Percentiles rank a stretch among this genome's conserved stretches.
Evolutionary conservation across 176 grass and related monocot genomes (phyloP).

Genomic region (Rhynchospora tenuis): DNA sequence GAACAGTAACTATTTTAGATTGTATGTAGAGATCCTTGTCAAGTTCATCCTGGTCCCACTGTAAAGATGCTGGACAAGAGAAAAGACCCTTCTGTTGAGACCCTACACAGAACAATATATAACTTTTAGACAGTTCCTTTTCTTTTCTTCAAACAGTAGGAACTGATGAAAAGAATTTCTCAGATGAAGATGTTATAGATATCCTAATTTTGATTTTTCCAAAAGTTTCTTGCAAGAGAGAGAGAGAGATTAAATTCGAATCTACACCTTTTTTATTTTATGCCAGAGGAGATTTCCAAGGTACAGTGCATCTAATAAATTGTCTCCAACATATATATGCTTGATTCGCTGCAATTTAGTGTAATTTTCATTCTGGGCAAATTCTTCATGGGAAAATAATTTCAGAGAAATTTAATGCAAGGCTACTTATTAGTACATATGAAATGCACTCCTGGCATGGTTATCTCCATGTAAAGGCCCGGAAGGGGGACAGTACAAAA

Average conservation of each 20-base stretch:
- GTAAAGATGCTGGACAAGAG: constrained; percentile 63
- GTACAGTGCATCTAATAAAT: neutral
- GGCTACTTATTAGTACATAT: neutral
- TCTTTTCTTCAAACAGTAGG: neutral
- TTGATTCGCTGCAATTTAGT: neutral
- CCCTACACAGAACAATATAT: constrained; percentile 43
- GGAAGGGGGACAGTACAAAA: neutral
- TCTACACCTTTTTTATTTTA: neutral
- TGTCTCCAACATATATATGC: neutral
- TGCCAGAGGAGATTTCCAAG: neutral
- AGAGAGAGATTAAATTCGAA: neutral
- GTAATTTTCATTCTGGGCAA: neutral
- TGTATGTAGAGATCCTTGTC: constrained; percentile 92
- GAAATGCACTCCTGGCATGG: neutral
- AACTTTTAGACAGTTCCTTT: neutral
- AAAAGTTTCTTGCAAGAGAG: neutral
- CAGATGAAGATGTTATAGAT: neutral
- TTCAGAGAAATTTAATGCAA: constrained; percentile 1
- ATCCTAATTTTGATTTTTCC: neutral
- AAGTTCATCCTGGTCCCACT: constrained; percentile 75
- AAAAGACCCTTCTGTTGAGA: constrained; percentile 40
- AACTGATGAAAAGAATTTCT: neutral
- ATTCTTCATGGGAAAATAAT: neutral
- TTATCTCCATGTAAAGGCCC: neutral
- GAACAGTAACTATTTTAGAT: constrained; percentile 70